Evolutionary conservation across 805 yeast genomes (phyloP).

Genomic region (Saccharomycopsis guyanensis): DNA sequence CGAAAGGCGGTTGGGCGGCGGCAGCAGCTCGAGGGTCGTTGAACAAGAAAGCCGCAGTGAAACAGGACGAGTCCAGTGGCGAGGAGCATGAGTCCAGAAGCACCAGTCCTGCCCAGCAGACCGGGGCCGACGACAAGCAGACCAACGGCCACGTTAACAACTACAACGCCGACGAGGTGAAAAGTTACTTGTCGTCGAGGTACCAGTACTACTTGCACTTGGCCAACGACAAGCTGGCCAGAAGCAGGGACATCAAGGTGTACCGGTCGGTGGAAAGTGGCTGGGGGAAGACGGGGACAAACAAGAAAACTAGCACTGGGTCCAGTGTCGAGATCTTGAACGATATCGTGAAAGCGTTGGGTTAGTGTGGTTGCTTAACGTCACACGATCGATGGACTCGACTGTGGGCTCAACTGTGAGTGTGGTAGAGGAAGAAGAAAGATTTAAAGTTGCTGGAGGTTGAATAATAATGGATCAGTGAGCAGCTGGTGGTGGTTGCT

Average conservation of each 20-base stretch:
- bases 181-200: conserved; percentile 5
- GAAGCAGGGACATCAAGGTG: conserved; percentile 5
- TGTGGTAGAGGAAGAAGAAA: too few relatives aligned
- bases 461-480: too few relatives aligned
- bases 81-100: not conserved
- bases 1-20: conserved; percentile 15
- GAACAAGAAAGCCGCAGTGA: not conserved
- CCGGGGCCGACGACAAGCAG: not conserved
- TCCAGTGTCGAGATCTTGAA: conserved; percentile 9
- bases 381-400: too few relatives aligned
- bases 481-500: too few relatives aligned
- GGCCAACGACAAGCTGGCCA: conserved; percentile 8
- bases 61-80: not conserved
- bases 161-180: conserved; percentile 15
- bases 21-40: conserved; percentile 6
- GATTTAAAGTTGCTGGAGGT: too few relatives aligned
- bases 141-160: not conserved
- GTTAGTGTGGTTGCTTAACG: too few relatives aligned
- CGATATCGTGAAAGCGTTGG: conserved; percentile 13
- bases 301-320: conserved; percentile 2
- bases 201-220: conserved; percentile 4
- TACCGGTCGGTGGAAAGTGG: conserved; percentile 17
- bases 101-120: not conserved
- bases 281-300: conserved; percentile 13
- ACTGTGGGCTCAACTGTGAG: too few relatives aligned